Conservation (phyloP, 208 protist genomes). For the Angomonas desouzai region DNA sequence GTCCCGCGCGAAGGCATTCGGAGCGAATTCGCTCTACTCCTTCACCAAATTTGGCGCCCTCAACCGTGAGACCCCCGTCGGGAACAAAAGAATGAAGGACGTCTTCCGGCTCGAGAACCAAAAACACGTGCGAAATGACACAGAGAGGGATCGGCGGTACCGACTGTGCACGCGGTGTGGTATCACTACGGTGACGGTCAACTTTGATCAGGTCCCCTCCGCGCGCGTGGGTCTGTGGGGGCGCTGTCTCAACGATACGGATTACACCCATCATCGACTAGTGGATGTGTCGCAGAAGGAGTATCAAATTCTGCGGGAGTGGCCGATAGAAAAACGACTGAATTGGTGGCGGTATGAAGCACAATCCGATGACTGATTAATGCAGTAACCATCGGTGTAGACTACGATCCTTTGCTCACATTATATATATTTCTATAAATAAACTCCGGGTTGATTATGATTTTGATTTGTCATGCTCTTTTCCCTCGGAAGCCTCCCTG, state of each 20-base stretch:
- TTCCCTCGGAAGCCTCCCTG: too few species aligned
- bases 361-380: not conserved
- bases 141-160: slow-evolving; percentile 67
- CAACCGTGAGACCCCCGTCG: slow-evolving; percentile 36
- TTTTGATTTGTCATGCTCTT: too few species aligned
- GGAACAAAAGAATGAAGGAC: slow-evolving; percentile 74
- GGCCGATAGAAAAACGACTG: slow-evolving; percentile 63
- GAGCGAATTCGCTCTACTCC: slow-evolving; percentile 73
- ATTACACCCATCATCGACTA: slow-evolving; percentile 87
- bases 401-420: not conserved
- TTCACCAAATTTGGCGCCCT: slow-evolving; percentile 84
- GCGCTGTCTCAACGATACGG: slow-evolving; percentile 66
- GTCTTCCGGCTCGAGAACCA: slow-evolving; percentile 80
- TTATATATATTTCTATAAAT: not conserved
- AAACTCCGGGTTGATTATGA: not conserved
- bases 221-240: slow-evolving; percentile 84
- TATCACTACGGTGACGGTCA: slow-evolving; percentile 83
- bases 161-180: slow-evolving; percentile 78
- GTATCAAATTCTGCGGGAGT: slow-evolving; percentile 70
- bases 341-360: slow-evolving; percentile 82
- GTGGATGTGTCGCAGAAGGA: slow-evolving; percentile 64
- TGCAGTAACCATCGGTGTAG: too few species aligned
- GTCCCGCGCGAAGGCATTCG: slow-evolving; percentile 78
- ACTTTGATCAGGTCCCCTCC: slow-evolving; percentile 79
- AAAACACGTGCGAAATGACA: slow-evolving; percentile 70